Evolutionary conservation across 345 rosid genomes (phyloP), one percentile per base, ranked within the genome.

Genomic region (Salix koriyanagi): DNA sequence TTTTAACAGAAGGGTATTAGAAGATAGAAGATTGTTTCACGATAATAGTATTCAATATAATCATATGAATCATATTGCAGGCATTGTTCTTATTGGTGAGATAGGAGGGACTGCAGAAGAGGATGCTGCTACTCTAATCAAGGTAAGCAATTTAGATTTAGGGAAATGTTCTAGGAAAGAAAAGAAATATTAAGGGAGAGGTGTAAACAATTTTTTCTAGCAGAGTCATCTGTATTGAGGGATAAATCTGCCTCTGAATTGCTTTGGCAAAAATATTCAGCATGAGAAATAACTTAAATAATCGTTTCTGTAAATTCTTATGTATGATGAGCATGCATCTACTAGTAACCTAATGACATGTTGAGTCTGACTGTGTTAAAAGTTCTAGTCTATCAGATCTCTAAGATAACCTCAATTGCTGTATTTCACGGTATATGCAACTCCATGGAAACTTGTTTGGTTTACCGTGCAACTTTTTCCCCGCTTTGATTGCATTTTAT

Each of bases 91-190:
- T 69, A 95, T 95, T 74, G 99, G 99, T 74, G 99, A 95, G 81
- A 95, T 95, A 21, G 99, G 99, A 4, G 99, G 98, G 44, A 95
- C 99, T 62, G 98, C 99, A 46, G 98, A 95, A 86, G 99, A 93
- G 82, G 98, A 95, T 85, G 99, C 98, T 19, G 98, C 98, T 74
- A 89, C 94, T 73, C 75, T 90, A 76, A 91, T 95, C 72, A 87
- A 87, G 97, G 97, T 91, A 88, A 75, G 60, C 2, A 4, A 26
- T 76, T 14, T n/a, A 42, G 34, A 52, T 42, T 36, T 65, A 19
- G 37, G 58, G 26, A 15, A 64, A 19, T 7, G 26, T 74, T 28
- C 4, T 30, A 19, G 64, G 21, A 32, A 34, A 30, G n/a, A 48
- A 34, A 46, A 11, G 52, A 50, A 30, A 30, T 71, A 28, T 13